Evolutionary conservation across 2,329 filamentous ascomycete species (phyloP).

Genomic region (Cladophialophora exuberans): DNA sequence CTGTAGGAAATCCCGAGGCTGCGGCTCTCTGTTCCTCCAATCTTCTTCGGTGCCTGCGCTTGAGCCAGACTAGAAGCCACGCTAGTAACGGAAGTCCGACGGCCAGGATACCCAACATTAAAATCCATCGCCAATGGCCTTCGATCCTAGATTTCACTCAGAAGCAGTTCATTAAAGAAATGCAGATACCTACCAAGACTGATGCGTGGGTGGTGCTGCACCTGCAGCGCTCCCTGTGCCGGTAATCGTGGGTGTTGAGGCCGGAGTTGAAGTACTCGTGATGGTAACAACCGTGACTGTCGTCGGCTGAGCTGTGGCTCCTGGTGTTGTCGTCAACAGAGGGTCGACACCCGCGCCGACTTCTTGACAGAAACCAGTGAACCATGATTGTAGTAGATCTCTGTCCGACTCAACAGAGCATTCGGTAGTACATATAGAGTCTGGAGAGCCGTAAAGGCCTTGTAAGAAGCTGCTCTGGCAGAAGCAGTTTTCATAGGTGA

Average conservation of each 20-base stretch:
- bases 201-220: constrained; percentile 10
- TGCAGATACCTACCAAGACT: constrained; percentile 27
- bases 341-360: constrained; percentile 46
- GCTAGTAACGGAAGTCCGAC: constrained; percentile 70
- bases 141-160: constrained; percentile 60
- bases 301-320: constrained; percentile 34
- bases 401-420: constrained; percentile 60
- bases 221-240: constrained; percentile 17
- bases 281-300: constrained; percentile 26
- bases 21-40: constrained; percentile 55
- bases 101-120: constrained; percentile 76
- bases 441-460: constrained; percentile 59
- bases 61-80: constrained; percentile 70
- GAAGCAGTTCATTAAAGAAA: neutral
- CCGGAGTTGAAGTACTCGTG: constrained; percentile 30
- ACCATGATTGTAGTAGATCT: constrained; percentile 69
- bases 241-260: constrained; percentile 33
- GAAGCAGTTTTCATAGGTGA: constrained; percentile 71
- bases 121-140: constrained; percentile 76
- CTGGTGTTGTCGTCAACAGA: constrained; percentile 37
- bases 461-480: constrained; percentile 66
- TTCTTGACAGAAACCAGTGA: constrained; percentile 63
- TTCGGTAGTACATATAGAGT: constrained; percentile 64
- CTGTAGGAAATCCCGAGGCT: constrained; percentile 29
- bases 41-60: constrained; percentile 72